phyloP scores from a whole-genome alignment of 106 monocot genomes.

The Allium sativum region DNA sequence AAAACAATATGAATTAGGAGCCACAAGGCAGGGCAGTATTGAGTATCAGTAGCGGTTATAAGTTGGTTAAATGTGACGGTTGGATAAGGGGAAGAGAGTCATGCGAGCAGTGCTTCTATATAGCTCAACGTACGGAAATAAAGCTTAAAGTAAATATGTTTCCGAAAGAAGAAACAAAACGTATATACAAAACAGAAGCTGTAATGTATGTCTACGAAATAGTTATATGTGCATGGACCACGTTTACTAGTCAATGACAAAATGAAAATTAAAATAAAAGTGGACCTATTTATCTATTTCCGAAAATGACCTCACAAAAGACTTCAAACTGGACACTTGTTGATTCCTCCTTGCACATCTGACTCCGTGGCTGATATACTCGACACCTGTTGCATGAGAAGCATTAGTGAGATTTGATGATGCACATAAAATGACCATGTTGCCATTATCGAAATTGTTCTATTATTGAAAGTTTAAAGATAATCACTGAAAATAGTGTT shows the following conservation, averaged over 20 bases:
- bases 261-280: neutral
- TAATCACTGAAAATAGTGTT: no score
- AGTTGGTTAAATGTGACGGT: slow-evolving; percentile 11
- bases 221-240: neutral
- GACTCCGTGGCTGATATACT: neutral
- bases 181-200: no score
- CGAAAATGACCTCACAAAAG: neutral
- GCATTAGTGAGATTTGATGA: neutral
- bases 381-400: neutral
- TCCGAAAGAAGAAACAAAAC: neutral
- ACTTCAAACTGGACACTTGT: neutral
- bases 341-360: neutral
- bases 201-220: neutral
- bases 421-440: neutral
- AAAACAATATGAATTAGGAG: neutral
- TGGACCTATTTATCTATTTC: neutral
- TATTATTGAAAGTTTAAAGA: no score
- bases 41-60: slow-evolving; percentile 4
- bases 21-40: neutral
- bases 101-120: neutral
- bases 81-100: neutral
- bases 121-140: neutral
- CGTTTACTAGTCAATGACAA: neutral
- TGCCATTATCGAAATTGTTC: no score
- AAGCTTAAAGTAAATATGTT: neutral